phyloP scores from a whole-genome alignment of 345 rosid species.

The Theobroma cacao region DNA sequence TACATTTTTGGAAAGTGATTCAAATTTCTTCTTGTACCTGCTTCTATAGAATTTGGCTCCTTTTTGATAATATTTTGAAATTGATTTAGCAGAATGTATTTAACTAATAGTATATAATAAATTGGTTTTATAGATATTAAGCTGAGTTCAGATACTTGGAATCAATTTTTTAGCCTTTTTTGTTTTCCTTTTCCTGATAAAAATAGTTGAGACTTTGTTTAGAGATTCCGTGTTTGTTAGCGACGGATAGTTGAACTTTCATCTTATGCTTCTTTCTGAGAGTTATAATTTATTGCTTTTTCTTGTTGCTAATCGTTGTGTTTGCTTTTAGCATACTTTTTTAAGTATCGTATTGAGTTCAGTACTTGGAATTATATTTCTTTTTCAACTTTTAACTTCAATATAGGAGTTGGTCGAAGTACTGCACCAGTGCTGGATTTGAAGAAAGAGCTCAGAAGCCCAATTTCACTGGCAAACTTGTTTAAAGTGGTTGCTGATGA shows the following conservation, averaged over 20 bases:
- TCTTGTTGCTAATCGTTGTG: neutral
- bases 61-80: neutral
- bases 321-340: neutral
- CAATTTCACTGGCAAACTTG: constrained; percentile 52
- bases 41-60: neutral
- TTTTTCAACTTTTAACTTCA: constrained; percentile 18
- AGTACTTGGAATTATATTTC: neutral
- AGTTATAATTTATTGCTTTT: neutral
- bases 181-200: neutral
- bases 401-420: constrained; percentile 47
- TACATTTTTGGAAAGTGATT: neutral
- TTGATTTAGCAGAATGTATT: neutral
- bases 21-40: neutral
- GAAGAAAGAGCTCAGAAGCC: constrained; percentile 47
- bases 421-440: constrained; percentile 46
- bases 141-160: neutral
- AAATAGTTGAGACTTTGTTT: neutral
- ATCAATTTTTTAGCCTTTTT: neutral
- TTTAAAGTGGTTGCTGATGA: constrained; percentile 89
- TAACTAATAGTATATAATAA: neutral
- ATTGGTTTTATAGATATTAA: neutral
- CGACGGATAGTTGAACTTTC: neutral
- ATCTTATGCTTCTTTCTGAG: neutral
- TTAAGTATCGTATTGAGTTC: neutral
- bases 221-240: neutral